These are phyloP conservation scores for Theobroma grandiflorum DNA, from an alignment of 441 rosid species.

Conservation along the genomic window DNA sequence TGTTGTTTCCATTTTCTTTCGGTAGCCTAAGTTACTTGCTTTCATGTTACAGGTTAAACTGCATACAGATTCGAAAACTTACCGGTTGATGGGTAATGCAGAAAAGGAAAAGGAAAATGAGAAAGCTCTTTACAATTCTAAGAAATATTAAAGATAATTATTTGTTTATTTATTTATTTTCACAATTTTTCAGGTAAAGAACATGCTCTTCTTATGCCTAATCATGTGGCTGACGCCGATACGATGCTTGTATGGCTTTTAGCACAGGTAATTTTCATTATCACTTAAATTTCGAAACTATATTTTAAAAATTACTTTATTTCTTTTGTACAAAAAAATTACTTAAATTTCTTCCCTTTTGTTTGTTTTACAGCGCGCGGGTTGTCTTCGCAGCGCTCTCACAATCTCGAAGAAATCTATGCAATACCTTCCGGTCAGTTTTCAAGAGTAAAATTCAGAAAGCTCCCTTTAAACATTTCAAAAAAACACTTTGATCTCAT, in stretches of 20 bases:
- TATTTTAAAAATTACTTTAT: neutral
- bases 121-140: neutral
- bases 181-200: slow-evolving; percentile 1
- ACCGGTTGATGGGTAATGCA: neutral
- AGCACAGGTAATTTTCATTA: neutral
- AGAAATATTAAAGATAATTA: neutral
- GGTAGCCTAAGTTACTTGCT: neutral
- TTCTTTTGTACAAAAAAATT: neutral
- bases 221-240: slow-evolving; percentile 16
- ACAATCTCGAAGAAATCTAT: neutral
- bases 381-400: slow-evolving; percentile 17
- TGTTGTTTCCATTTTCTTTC: neutral
- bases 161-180: neutral
- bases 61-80: slow-evolving; percentile 7
- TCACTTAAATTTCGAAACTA: neutral
- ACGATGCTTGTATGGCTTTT: neutral
- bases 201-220: slow-evolving; percentile 21
- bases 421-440: slow-evolving; percentile 12
- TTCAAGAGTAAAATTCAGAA: no score
- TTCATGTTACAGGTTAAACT: slow-evolving; percentile 10
- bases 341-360: neutral
- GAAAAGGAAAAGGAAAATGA: neutral
- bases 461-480: no score
- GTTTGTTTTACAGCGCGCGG: neutral
- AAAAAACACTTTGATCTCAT: no score